Percentiles rank a stretch among this genome's conserved stretches.
Conservation (phyloP, 2,329 filamentous ascomycete genomes). For the Sodiomyces alkalinus region DNA sequence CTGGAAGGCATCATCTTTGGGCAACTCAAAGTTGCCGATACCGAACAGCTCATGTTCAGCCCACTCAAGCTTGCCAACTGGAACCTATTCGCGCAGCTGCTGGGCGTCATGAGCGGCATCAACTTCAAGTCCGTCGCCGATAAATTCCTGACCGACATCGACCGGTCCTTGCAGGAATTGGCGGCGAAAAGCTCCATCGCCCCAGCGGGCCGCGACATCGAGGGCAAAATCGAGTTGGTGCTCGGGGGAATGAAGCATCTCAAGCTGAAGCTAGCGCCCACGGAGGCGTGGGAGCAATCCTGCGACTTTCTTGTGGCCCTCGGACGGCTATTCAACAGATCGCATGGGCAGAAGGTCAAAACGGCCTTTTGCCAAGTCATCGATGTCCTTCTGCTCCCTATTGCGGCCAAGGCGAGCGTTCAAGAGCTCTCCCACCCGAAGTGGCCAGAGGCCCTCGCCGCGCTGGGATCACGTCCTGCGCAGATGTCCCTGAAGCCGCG, state of each 20-base stretch:
- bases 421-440: slow-evolving; percentile 65
- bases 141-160: slow-evolving; percentile 70
- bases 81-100: slow-evolving; percentile 81
- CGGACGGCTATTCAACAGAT: slow-evolving; percentile 66
- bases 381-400: slow-evolving; percentile 70
- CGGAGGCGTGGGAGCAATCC: slow-evolving; percentile 67
- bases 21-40: slow-evolving; percentile 81
- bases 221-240: slow-evolving; percentile 74
- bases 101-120: slow-evolving; percentile 92
- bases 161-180: slow-evolving; percentile 61
- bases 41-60: slow-evolving; percentile 63
- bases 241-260: slow-evolving; percentile 86
- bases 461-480: slow-evolving; percentile 61
- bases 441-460: slow-evolving; percentile 75
- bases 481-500: slow-evolving; percentile 84
- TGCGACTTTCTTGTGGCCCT: slow-evolving; percentile 79
- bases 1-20: slow-evolving; percentile 91
- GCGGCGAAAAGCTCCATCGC: slow-evolving; percentile 49
- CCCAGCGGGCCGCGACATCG: slow-evolving; percentile 34
- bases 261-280: slow-evolving; percentile 56
- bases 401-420: slow-evolving; percentile 64
- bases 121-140: slow-evolving; percentile 76
- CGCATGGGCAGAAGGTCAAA: slow-evolving; percentile 81
- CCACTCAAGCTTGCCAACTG: slow-evolving; percentile 85
- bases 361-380: slow-evolving; percentile 89